These are phyloP conservation scores for Aspergillus ellipticus DNA, from an alignment of 495 filamentous ascomycete genomes.

Conservation along the genomic window DNA sequence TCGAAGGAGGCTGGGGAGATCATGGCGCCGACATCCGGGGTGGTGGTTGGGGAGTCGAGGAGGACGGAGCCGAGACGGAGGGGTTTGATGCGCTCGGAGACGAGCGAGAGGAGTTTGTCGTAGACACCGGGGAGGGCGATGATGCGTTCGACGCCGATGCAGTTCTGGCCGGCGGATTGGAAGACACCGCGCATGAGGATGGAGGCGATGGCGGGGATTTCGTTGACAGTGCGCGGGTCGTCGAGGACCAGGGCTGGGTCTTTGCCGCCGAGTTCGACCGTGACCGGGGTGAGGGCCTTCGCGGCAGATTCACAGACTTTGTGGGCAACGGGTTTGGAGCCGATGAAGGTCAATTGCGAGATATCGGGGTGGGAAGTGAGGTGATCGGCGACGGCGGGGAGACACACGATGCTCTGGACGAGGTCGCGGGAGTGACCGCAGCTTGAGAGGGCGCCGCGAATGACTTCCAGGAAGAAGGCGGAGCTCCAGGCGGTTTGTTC, in stretches of 20 bases:
- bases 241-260: conserved; percentile 92
- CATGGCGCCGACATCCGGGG: conserved; percentile 80
- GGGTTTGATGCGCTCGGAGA: conserved; percentile 65
- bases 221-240: conserved; percentile 53
- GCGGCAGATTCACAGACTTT: conserved; percentile 83
- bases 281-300: conserved; percentile 75
- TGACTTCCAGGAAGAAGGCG: conserved; percentile 72
- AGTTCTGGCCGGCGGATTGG: conserved; percentile 97
- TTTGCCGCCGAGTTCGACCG: conserved; percentile 91
- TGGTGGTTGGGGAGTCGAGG: conserved; percentile 41
- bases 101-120: conserved; percentile 61
- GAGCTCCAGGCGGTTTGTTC: conserved; percentile 93
- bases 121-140: conserved; percentile 75
- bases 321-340: conserved; percentile 80
- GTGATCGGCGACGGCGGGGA: conserved; percentile 74
- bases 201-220: conserved; percentile 67
- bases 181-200: conserved; percentile 89
- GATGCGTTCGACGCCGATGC: conserved; percentile 93
- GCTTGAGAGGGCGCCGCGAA: conserved; percentile 69
- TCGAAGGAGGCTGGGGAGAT: conserved; percentile 72
- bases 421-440: conserved; percentile 83
- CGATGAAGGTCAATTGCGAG: conserved; percentile 95
- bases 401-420: conserved; percentile 81
- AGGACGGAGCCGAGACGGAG: conserved; percentile 69
- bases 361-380: conserved; percentile 85